These are phyloP conservation scores for Eucalyptus shirleyi DNA, from an alignment of 345 rosid genomes.

Conservation along the genomic window DNA sequence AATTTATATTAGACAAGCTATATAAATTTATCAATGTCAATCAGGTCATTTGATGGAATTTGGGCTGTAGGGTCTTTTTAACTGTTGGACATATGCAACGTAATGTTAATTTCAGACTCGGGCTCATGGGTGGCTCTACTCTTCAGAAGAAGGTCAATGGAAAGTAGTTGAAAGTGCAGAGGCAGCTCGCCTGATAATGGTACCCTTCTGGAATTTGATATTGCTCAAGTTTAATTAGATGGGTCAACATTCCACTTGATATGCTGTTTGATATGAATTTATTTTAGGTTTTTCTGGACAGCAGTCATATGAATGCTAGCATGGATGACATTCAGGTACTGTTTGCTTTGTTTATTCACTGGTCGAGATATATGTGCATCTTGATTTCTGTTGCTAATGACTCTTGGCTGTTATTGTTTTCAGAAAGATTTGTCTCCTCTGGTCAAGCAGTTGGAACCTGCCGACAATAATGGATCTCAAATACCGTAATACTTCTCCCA, in stretches of 20 bases:
- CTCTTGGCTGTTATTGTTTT: not conserved
- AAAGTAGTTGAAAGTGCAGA: slow-evolving; percentile 67
- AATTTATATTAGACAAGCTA: not conserved
- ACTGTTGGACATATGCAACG: slow-evolving; percentile 8
- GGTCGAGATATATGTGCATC: not conserved
- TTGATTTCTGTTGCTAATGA: not conserved
- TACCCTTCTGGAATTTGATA: slow-evolving; percentile 2
- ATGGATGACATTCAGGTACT: slow-evolving; percentile 87
- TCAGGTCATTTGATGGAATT: not conserved
- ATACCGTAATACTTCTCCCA: slow-evolving; percentile 58
- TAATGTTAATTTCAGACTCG: slow-evolving; percentile 46
- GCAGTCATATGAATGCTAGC: slow-evolving; percentile 33
- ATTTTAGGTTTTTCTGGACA: slow-evolving; percentile 63
- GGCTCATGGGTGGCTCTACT: slow-evolving; percentile 93
- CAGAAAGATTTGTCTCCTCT: slow-evolving; percentile 85
- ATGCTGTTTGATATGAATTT: not conserved
- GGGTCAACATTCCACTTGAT: not conserved
- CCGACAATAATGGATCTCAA: slow-evolving; percentile 33
- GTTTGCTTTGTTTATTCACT: not conserved
- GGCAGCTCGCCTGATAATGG: slow-evolving; percentile 94
- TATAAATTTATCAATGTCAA: not conserved
- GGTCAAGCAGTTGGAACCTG: slow-evolving; percentile 72
- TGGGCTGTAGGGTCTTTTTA: not conserved
- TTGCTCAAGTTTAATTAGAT: not conserved
- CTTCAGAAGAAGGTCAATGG: slow-evolving; percentile 99